Percentiles rank a stretch among this genome's conserved stretches.
Evolutionary conservation across 2,329 filamentous ascomycete species (phyloP).

Genomic region (Biscogniauxia mediterranea): DNA sequence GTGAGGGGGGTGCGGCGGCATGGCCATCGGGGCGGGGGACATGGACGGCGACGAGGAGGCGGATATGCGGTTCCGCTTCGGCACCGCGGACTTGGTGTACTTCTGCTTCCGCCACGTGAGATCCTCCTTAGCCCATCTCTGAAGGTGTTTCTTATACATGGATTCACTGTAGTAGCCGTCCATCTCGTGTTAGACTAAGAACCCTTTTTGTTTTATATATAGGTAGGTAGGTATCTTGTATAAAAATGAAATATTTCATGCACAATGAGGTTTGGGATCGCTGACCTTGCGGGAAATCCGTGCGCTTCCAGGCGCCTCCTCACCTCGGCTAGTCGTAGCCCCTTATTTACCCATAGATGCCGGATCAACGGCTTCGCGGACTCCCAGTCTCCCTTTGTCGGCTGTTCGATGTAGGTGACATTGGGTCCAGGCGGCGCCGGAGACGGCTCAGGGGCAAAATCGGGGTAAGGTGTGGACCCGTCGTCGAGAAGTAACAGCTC

Average conservation of each 20-base stretch:
- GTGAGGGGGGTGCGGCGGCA: neutral
- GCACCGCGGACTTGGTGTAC: slow-evolving; percentile 3
- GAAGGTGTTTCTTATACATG: slow-evolving; percentile 6
- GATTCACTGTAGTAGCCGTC: neutral
- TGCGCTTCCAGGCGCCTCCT: slow-evolving; percentile 1
- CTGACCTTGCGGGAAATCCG: slow-evolving; percentile 4
- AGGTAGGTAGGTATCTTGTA: too few relatives aligned
- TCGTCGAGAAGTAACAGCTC: neutral
- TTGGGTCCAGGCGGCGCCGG: neutral
- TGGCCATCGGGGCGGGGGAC: neutral
- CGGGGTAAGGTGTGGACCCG: neutral
- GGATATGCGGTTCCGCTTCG: neutral
- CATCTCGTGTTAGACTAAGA: neutral
- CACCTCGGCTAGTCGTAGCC: neutral
- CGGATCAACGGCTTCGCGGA: slow-evolving; percentile 2
- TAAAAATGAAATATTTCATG: neutral
- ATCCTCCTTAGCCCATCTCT: slow-evolving; percentile 1
- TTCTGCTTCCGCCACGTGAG: slow-evolving; percentile 4
- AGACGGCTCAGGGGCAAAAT: neutral
- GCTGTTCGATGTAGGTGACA: slow-evolving; percentile 1
- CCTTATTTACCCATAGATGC: slow-evolving; percentile 1
- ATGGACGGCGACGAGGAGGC: neutral
- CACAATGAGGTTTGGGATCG: neutral
- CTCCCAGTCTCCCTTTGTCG: slow-evolving; percentile 1
- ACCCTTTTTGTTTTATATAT: neutral